phyloP scores from a whole-genome alignment of 306 rosid genomes.

The Alnus rubra region DNA sequence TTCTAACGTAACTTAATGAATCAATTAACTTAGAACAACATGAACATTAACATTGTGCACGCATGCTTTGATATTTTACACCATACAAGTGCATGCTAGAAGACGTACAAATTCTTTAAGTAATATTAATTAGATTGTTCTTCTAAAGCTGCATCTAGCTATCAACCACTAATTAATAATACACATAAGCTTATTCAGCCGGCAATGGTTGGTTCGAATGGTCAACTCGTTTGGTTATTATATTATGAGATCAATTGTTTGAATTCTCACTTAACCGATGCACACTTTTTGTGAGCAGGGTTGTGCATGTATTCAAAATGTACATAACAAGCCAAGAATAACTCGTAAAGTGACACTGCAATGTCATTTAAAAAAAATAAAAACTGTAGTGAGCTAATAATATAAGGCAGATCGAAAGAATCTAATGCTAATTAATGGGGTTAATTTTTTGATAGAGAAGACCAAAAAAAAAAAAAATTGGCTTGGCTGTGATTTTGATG shows the following conservation, averaged over 20 bases:
- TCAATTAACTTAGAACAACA: neutral
- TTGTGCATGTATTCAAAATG: no score
- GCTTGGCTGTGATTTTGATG: conserved; percentile 27
- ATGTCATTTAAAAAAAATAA: no score
- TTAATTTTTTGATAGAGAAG: neutral
- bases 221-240: no score
- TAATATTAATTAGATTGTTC: no score
- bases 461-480: neutral
- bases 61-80: neutral
- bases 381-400: no score
- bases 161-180: neutral
- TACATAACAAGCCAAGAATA: no score
- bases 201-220: no score
- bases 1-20: neutral
- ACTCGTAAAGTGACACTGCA: no score
- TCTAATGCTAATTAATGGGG: neutral
- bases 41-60: neutral
- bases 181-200: neutral
- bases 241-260: no score
- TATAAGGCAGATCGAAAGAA: no score
- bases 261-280: no score
- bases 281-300: no score
- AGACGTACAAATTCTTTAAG: neutral
- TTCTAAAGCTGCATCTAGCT: neutral
- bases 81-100: neutral